Conservation (phyloP, 805 yeast genomes). For the Suhomyces prunicola region DNA sequence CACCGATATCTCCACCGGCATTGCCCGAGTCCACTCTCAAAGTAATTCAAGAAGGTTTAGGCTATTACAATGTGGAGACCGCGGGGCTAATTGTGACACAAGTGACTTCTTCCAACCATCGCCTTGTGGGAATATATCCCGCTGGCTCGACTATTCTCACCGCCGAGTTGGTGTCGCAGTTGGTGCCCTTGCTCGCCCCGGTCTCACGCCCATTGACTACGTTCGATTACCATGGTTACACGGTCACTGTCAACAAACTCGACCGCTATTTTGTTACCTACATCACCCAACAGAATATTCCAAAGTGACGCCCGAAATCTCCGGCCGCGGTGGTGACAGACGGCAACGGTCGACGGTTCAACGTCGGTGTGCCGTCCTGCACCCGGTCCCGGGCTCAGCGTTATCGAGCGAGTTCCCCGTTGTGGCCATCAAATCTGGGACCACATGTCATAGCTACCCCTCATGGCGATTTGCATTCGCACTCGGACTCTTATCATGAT, state of each 20-base stretch:
- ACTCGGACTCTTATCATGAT: too few species aligned
- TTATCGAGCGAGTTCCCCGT: background rate
- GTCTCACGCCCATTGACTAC: background rate
- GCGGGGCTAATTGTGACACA: background rate
- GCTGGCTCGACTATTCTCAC: background rate
- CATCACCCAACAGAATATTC: background rate
- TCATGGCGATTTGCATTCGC: too few species aligned
- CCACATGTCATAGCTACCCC: background rate
- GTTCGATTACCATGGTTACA: background rate
- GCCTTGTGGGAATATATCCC: background rate
- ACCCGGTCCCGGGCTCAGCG: background rate
- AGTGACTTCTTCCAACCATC: background rate
- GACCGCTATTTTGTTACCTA: background rate
- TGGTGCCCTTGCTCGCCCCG: background rate
- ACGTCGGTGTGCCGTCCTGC: background rate
- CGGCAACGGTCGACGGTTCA: background rate
- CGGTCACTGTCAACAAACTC: background rate
- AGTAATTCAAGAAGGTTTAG: background rate
- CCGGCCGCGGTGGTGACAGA: background rate
- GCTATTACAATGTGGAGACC: background rate
- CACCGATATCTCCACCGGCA: conserved; percentile 2
- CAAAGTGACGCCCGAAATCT: background rate
- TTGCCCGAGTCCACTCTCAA: conserved; percentile 2
- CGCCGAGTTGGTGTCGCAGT: background rate
- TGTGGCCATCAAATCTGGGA: background rate